Evolutionary conservation across 148 eudicot genomes (phyloP), one percentile per base, ranked within the genome.

Genomic region (Euryodendron excelsum): DNA sequence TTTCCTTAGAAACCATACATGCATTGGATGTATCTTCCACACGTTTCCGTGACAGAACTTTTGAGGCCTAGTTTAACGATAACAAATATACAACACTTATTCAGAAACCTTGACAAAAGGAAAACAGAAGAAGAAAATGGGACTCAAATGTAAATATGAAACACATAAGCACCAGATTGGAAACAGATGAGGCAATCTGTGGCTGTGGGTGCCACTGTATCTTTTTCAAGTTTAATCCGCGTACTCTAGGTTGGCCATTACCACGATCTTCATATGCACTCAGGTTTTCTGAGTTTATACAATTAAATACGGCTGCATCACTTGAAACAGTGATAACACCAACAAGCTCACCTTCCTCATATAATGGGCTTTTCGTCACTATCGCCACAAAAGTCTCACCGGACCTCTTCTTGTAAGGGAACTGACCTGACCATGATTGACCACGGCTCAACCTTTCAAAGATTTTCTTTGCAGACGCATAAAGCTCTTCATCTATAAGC

Each of bases 311-410:
- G 37, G 86, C 84, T n/a, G 94, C 94, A 83, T 92, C 98, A 84
- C 93, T 92, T 60, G 98, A 87, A 76, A 92, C 94, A 72, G 95
- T 94, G 81, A 94, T 80, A 69, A 94, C 78, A 72, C 98, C 98
- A 82, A 84, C 89, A 82, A 92, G 95, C 88, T 90, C 87, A 70
- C 78, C 92, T 73, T 91, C 90, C 85, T 92, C 94, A 76, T 90
- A 94, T 52, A 90, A 73, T 37, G 90, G 92, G 82, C 87, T 90
- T 84, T 89, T 85, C 33, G 93, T 92, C 79, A 94, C 92, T 56
- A 92, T 45, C 64, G 90, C 97, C 94, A 91, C 85, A 78, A 90
- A 92, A 39, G 71, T 74, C 86, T 85, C 85, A 64, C 97, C 93
- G 1, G 90, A 88, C 80, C 86, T 85, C 87, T 85, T 90, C 87